Base-by-base conservation (phyloP, 768 basidiomycete genomes). In the Russula earlei region DNA sequence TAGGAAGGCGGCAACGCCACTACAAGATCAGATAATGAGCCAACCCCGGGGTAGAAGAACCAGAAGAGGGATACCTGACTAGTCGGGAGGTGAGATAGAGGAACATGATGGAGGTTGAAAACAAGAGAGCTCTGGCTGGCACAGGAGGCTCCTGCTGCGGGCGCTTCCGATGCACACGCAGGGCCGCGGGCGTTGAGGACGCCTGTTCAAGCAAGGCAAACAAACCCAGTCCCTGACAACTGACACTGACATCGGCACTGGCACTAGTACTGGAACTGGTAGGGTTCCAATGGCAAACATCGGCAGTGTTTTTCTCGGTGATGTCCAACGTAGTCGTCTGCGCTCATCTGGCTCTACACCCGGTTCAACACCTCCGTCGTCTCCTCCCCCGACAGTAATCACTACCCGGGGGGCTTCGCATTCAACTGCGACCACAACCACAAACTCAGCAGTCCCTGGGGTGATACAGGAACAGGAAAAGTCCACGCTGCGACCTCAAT, bases 261-360 rank as follows among this genome's bases (percentile, higher is more conserved):
- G 10, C 29, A 31, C 29, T 31, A 4, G 29, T 31, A 36, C 36
- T 24, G 41, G 41, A 5, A 24, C 20, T 20, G 24, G 2, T 11
- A 24, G 12, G 22, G n/a, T 15, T n/a, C 17, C 7, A 22, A 79
- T 81, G 80, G 70, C 80, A 45, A 73, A 67, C 61, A 77, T 90
- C 52, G 87, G 88, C 48, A 87, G 85, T 64, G 87, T 85, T 22
- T 91, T 91, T 69, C 75, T 91, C 52, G 89, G 88, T 54, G 89
- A 91, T 71, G 68, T 81, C 8, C 79, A 81, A 66, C 82, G 85
- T 59, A 75, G 77, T 62, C 81, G 85, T 40, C 69, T 83, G 40
- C 68, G 85, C 12, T 79, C 57, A 36, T 41, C 46, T 0, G 57
- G 40, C 25, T 58, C 53, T 8, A 58, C 57, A 3, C 46, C 69